These are phyloP conservation scores for Aspergillus haitiensis DNA, from an alignment of 495 filamentous ascomycete genomes.

Conservation along the genomic window DNA sequence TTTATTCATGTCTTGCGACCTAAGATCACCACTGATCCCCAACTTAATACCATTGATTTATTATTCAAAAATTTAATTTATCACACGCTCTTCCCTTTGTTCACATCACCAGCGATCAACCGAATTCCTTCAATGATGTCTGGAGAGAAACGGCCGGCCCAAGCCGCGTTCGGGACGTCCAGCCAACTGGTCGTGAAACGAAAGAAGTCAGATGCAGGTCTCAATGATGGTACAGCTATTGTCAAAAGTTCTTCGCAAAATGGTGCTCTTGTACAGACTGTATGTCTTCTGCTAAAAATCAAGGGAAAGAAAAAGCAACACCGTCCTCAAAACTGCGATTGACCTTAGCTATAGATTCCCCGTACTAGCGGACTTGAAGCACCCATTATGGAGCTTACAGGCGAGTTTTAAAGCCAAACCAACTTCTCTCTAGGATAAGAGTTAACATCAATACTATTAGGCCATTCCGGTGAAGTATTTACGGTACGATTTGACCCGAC, in stretches of 20 bases:
- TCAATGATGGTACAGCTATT: constrained; percentile 61
- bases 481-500: constrained; percentile 85
- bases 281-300: constrained; percentile 49
- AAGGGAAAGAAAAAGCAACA: no score
- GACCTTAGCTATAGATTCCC: constrained; percentile 57
- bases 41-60: no score
- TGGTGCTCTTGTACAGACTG: constrained; percentile 80
- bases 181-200: constrained; percentile 82
- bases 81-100: neutral
- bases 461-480: constrained; percentile 81
- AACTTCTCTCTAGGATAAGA: no score
- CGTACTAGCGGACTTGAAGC: constrained; percentile 86
- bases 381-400: constrained; percentile 91
- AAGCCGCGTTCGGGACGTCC: constrained; percentile 72
- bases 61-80: no score
- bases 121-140: constrained; percentile 59
- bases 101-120: neutral
- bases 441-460: constrained; percentile 31
- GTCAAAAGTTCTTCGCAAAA: constrained; percentile 64
- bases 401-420: constrained; percentile 40
- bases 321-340: neutral
- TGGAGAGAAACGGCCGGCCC: constrained; percentile 83
- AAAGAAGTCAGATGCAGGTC: constrained; percentile 69
- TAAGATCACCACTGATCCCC: no score
- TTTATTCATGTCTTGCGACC: neutral